Percentiles rank a stretch among this genome's conserved stretches.
These are phyloP conservation scores for Hypoxylon fragiforme DNA, from an alignment of 495 filamentous ascomycete species.

Conservation along the genomic window DNA sequence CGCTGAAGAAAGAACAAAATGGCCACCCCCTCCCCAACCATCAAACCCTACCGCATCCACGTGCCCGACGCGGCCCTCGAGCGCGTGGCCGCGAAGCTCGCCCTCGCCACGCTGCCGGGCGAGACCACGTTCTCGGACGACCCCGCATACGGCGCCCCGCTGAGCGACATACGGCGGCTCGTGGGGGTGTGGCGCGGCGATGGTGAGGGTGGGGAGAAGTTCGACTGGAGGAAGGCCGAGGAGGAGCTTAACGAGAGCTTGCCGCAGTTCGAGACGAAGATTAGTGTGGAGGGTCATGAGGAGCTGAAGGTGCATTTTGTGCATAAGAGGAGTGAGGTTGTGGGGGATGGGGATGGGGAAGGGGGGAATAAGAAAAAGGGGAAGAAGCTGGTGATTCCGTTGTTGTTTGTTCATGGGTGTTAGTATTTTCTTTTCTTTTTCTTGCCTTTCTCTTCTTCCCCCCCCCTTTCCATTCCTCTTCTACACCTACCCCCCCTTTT, in stretches of 20 bases:
- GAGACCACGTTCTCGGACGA: conserved; percentile 32
- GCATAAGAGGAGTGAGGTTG: conserved; percentile 51
- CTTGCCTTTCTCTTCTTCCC: neutral
- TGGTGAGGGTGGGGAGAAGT: too few species aligned
- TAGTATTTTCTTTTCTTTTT: conserved; percentile 37
- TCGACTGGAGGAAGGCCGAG: conserved; percentile 43
- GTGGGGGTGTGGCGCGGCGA: conserved; percentile 19
- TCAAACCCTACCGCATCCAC: conserved; percentile 28
- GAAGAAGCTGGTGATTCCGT: conserved; percentile 48
- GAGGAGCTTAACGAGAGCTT: conserved; percentile 49
- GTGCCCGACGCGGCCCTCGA: conserved; percentile 30
- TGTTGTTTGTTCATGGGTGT: conserved; percentile 64
- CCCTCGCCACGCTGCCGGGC: conserved; percentile 30
- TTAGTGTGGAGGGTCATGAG: conserved; percentile 43
- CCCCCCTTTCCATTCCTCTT: too few species aligned
- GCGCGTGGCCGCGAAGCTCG: conserved; percentile 22
- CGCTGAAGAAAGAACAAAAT: too few species aligned
- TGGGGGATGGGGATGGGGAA: too few species aligned
- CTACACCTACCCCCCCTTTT: too few species aligned
- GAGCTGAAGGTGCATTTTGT: conserved; percentile 52
- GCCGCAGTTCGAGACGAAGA: conserved; percentile 53
- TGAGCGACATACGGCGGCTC: conserved; percentile 26
- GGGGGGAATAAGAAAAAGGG: too few species aligned
- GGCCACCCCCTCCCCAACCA: neutral
- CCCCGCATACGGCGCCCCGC: conserved; percentile 31